phyloP scores from a whole-genome alignment of 1,284 basidiomycete species.

The Moesziomyces parantarcticus region DNA sequence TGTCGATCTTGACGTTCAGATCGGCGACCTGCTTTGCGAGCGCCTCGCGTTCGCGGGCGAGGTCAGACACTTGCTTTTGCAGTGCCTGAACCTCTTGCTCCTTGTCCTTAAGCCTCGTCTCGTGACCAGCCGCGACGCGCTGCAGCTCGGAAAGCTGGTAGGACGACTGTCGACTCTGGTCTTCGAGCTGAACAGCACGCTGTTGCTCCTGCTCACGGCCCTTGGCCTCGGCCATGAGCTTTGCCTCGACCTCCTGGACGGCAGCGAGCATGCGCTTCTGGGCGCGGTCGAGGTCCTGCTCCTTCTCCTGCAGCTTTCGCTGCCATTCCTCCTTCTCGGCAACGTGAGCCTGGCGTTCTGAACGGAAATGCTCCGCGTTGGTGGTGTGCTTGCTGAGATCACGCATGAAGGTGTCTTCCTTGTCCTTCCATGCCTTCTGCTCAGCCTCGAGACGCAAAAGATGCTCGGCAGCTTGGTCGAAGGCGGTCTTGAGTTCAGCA shows the following conservation, averaged over 20 bases:
- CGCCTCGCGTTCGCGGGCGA: constrained; percentile 69
- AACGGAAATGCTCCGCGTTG: constrained; percentile 45
- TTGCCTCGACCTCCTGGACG: constrained; percentile 79
- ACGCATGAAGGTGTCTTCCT: constrained; percentile 70
- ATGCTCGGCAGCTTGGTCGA: constrained; percentile 85
- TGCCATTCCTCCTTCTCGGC: constrained; percentile 77
- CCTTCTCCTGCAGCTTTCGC: constrained; percentile 77
- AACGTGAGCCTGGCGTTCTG: constrained; percentile 39
- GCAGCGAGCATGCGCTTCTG: constrained; percentile 81
- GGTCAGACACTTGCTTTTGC: constrained; percentile 73
- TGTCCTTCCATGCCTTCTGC: constrained; percentile 76
- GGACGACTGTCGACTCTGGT: constrained; percentile 72
- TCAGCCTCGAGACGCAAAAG: constrained; percentile 82
- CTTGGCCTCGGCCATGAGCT: constrained; percentile 76
- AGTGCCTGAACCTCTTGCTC: constrained; percentile 78
- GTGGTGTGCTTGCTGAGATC: constrained; percentile 51
- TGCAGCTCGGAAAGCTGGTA: constrained; percentile 82
- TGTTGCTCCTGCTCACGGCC: constrained; percentile 67
- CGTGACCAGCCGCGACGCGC: constrained; percentile 81
- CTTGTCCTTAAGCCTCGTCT: constrained; percentile 80
- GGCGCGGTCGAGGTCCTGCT: constrained; percentile 80
- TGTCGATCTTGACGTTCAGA: constrained; percentile 78
- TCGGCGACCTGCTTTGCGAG: constrained; percentile 73
- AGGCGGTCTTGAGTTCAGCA: constrained; percentile 76
- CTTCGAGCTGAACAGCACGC: constrained; percentile 50